phyloP scores from a whole-genome alignment of 106 monocot genomes.

The Dendrobium officinale region DNA sequence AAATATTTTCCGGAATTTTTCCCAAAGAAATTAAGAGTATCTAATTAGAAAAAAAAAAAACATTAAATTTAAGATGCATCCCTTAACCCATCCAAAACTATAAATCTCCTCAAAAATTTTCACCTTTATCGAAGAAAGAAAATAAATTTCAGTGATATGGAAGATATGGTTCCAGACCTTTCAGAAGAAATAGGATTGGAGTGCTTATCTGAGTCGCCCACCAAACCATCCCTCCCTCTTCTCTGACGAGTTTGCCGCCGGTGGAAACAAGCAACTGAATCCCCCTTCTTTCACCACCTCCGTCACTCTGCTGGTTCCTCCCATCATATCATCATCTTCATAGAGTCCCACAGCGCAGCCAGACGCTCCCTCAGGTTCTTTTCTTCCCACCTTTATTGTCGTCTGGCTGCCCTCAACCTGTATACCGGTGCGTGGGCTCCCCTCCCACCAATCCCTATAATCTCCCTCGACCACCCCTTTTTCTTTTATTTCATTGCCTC shows the following conservation, averaged over 20 bases:
- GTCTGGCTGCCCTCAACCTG: slow-evolving; percentile 24
- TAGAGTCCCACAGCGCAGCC: slow-evolving; percentile 23
- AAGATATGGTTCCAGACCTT: slow-evolving; percentile 35
- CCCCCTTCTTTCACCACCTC: slow-evolving; percentile 32
- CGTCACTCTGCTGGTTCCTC: slow-evolving; percentile 13
- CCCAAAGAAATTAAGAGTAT: too few relatives aligned
- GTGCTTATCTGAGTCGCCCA: slow-evolving; percentile 41
- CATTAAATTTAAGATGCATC: too few relatives aligned
- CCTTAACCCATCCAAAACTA: too few relatives aligned
- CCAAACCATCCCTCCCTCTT: slow-evolving; percentile 16
- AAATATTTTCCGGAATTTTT: too few relatives aligned
- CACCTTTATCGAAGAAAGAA: too few relatives aligned
- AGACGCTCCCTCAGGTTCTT: background rate
- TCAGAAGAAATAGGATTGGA: slow-evolving; percentile 54
- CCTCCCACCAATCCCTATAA: slow-evolving; percentile 21
- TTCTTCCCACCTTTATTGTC: slow-evolving; percentile 3
- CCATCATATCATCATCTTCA: slow-evolving; percentile 19
- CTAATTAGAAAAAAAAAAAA: too few relatives aligned
- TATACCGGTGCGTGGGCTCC: slow-evolving; percentile 14
- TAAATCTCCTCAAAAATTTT: too few relatives aligned
- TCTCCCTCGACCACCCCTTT: slow-evolving; percentile 22
- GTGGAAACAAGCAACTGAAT: slow-evolving; percentile 32
- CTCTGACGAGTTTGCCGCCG: slow-evolving; percentile 31
- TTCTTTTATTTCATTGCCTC: slow-evolving; percentile 28
- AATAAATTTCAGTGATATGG: too few relatives aligned